phyloP scores from a whole-genome alignment of 176 grass and related monocot species.

The Phyllostachys edulis region DNA sequence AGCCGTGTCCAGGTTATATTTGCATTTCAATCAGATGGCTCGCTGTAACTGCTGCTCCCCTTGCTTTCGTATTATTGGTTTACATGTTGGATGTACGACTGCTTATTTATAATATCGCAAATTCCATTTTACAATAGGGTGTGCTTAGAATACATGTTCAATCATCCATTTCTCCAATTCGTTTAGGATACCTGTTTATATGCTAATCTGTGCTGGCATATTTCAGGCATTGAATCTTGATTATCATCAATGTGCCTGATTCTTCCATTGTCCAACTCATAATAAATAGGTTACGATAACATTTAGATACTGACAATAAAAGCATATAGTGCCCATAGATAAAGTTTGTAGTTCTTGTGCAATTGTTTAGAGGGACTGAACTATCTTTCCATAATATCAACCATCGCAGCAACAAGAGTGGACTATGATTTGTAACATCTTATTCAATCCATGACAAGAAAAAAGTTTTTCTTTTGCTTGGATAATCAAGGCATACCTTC shows the following conservation, averaged over 20 bases:
- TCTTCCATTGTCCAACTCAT: not conserved
- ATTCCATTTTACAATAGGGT: not conserved
- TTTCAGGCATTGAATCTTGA: not conserved
- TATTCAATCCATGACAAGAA: not conserved
- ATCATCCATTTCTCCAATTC: not conserved
- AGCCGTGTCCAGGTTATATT: conserved; percentile 53
- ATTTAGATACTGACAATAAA: not conserved
- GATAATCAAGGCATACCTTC: not conserved
- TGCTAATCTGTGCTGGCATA: not conserved
- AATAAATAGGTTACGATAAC: not conserved
- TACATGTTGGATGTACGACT: not conserved
- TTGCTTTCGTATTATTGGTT: conserved; percentile 2
- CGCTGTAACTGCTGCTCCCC: not conserved
- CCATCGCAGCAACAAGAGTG: not conserved
- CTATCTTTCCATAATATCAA: not conserved
- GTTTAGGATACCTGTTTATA: not conserved
- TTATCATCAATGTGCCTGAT: not conserved
- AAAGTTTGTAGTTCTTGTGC: not conserved
- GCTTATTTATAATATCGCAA: too few species aligned
- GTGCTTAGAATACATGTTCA: not conserved
- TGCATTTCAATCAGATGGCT: not conserved
- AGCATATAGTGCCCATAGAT: not conserved
- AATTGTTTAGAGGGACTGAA: not conserved
- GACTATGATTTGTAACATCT: not conserved
- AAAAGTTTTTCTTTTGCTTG: not conserved